Evolutionary conservation across 2,329 filamentous ascomycete species (phyloP), one percentile per base, ranked within the genome.

Genomic region (Trichoderma sp.): DNA sequence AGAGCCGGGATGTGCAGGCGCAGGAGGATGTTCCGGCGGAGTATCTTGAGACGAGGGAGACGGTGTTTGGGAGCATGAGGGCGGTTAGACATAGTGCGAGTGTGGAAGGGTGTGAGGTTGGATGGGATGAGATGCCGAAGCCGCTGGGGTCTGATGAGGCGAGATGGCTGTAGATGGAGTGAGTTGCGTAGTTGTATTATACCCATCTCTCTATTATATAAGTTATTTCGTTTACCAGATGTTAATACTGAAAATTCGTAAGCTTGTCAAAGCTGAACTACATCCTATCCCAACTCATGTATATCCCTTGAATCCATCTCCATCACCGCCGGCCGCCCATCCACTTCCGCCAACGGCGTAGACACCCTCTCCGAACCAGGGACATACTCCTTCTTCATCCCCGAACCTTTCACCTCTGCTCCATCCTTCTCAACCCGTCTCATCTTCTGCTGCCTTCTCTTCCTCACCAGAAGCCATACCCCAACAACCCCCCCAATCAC

Each of bases 111-210:
- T 72, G 81, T 7, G 70, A 78, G 5, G 73, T 83, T 27, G 82
- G 84, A 0, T 87, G 83, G 81, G 80, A 85, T 50, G 68, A 77
- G 5, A 85, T 86, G 84, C 83, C 84, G 2, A 82, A 82, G 70
- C 78, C 78, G 0, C 69, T 86, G 57, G 84, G 84, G 0, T 81
- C 78, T 35, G 84, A 85, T 69, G 71, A 78, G 39, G 74, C 83
- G 39, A 74, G 73, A 34, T 85, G 83, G 79, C 54, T 71, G 67
- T 29, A 66, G 58, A 45, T 50, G n/a, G 15, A 1, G 17, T 10
- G 5, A 17, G 10, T 10, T 27, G 1, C 42, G 35, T n/a, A 57
- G 25, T 54, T 19, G n/a, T 54, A 34, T 19, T 54, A 54, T 34
- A 54, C 29, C 29, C 52, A 34, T 34, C 19, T 13, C 42, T 12